Conservation (phyloP, 1,284 basidiomycete genomes). For the Omphalotus olearius region DNA sequence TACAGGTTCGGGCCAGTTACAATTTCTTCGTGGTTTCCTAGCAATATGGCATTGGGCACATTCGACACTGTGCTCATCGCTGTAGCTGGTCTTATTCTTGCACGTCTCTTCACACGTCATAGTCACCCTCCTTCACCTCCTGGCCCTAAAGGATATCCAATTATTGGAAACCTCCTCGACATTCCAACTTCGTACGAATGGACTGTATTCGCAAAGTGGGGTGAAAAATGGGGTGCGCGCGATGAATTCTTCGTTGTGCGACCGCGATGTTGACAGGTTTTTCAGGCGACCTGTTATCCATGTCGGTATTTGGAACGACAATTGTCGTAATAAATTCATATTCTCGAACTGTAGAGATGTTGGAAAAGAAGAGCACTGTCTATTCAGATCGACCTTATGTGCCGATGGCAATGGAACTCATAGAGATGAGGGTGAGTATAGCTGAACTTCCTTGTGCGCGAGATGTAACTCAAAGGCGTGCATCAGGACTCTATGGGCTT, state of each 20-base stretch:
- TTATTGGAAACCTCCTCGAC: conserved; percentile 41
- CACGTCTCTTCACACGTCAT: not conserved
- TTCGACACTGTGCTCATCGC: not conserved
- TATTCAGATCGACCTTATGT: conserved; percentile 23
- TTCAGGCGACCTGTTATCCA: not conserved
- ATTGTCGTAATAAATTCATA: conserved; percentile 23
- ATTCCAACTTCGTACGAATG: conserved; percentile 36
- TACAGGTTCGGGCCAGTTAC: no score
- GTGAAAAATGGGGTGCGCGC: conserved; percentile 32
- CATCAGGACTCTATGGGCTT: conserved; percentile 18
- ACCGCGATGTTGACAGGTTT: not conserved
- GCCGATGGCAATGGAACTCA: conserved; percentile 17
- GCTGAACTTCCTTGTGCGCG: not conserved
- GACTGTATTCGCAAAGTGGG: conserved; percentile 39
- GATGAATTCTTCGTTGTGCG: not conserved
- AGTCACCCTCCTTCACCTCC: conserved; percentile 30
- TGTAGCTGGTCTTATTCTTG: not conserved
- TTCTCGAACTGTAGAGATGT: conserved; percentile 19
- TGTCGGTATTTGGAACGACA: conserved; percentile 9
- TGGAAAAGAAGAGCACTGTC: conserved; percentile 21
- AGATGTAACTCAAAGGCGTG: not conserved
- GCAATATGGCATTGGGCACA: not conserved
- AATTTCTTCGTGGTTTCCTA: not conserved
- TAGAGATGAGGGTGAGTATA: conserved; percentile 8
- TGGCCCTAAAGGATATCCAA: conserved; percentile 34